These are phyloP conservation scores for Lichenothelia convexa DNA, from an alignment of 495 filamentous ascomycete genomes.

Conservation along the genomic window DNA sequence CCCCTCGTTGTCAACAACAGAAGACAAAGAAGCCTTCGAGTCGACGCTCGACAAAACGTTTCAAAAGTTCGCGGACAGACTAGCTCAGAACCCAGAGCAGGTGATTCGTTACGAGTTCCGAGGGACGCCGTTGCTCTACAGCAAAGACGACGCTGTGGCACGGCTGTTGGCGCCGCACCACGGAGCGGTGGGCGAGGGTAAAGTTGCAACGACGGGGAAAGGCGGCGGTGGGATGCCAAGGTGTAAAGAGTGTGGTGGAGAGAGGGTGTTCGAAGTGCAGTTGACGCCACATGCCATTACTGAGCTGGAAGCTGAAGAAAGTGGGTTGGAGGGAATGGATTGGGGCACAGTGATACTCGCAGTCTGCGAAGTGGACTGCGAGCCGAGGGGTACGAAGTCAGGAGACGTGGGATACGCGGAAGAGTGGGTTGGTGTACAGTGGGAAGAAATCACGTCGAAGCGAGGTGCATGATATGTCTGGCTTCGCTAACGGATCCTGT, in stretches of 20 bases:
- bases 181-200: constrained; percentile 11
- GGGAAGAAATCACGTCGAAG: constrained; percentile 46
- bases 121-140: constrained; percentile 67
- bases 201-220: constrained; percentile 15
- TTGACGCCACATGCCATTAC: constrained; percentile 77
- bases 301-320: constrained; percentile 66
- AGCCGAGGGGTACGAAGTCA: constrained; percentile 25
- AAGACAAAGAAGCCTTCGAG: constrained; percentile 71
- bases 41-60: constrained; percentile 72
- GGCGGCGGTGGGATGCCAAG: constrained; percentile 37
- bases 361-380: constrained; percentile 60
- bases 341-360: constrained; percentile 94
- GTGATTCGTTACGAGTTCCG: constrained; percentile 81
- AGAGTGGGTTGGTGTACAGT: constrained; percentile 95
- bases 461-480: background rate
- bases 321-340: constrained; percentile 81
- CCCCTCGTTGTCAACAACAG: constrained; percentile 19
- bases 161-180: constrained; percentile 30
- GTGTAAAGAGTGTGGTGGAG: constrained; percentile 55
- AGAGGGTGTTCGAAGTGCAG: constrained; percentile 80
- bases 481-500: background rate
- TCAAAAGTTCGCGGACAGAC: constrained; percentile 73
- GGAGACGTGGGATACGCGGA: constrained; percentile 54
- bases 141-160: constrained; percentile 54
- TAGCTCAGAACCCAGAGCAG: constrained; percentile 86